A percentile compares a stretch with the other conserved stretches of the same genome.
These are phyloP conservation scores for Potentilla sterilis DNA, from an alignment of 306 rosid genomes.

Conservation along the genomic window DNA sequence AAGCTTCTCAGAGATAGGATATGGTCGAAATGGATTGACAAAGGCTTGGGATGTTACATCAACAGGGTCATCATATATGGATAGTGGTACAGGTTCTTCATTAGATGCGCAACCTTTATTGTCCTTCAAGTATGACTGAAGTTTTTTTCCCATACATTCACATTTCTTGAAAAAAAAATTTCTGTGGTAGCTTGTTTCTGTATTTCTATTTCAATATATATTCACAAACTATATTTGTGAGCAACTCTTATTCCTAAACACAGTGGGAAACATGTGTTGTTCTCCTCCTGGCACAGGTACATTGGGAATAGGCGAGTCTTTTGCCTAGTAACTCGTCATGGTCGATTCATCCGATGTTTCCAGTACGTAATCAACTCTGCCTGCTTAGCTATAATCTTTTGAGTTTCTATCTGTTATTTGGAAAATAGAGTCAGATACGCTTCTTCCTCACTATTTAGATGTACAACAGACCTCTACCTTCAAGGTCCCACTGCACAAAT, in stretches of 20 bases:
- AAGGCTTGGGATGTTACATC: neutral
- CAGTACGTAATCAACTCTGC: neutral
- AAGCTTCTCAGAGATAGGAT: conserved; percentile 8
- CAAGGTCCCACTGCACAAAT: neutral
- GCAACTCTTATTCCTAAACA: neutral
- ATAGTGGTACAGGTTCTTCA: neutral
- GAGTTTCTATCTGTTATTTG: neutral
- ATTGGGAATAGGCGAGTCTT: too few species aligned
- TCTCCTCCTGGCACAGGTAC: too few species aligned
- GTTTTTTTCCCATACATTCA: too few species aligned
- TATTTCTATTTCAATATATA: too few species aligned
- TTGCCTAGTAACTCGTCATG: too few species aligned
- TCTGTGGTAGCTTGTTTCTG: neutral
- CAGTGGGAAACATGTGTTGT: neutral
- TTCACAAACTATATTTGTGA: too few species aligned
- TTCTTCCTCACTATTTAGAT: neutral
- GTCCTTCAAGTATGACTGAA: neutral
- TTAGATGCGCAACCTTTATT: neutral
- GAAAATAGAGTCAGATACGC: neutral
- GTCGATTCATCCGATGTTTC: neutral
- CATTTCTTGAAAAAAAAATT: too few species aligned
- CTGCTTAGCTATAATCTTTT: neutral
- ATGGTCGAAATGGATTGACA: neutral
- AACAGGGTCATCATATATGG: neutral
- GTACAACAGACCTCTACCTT: neutral